A percentile compares a stretch with the other conserved stretches of the same genome.
Conservation (phyloP, 108 stramenopile genomes). For the Tribonema minus region DNA sequence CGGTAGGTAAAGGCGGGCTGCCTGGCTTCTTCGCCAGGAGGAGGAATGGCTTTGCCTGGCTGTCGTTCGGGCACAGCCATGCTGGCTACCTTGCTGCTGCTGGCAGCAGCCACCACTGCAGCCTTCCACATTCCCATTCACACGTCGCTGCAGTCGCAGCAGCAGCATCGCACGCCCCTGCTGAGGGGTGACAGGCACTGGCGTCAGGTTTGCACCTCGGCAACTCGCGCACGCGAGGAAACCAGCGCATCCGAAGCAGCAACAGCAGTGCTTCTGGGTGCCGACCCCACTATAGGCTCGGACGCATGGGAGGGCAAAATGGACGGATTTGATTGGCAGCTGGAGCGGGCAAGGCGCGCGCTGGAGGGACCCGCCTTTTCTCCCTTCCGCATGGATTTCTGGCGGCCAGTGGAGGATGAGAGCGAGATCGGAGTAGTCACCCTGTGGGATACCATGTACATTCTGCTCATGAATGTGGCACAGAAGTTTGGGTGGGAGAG, state of each 20-base stretch:
- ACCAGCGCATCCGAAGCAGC: background rate
- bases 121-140: too few species aligned
- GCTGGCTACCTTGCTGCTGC: too few species aligned
- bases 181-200: too few species aligned
- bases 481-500: slow-evolving; percentile 31
- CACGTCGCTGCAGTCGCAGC: too few species aligned
- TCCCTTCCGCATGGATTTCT: slow-evolving; percentile 49
- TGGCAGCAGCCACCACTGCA: too few species aligned
- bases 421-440: slow-evolving; percentile 1
- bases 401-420: slow-evolving; percentile 15
- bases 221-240: background rate
- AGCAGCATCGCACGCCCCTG: too few species aligned
- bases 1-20: too few species aligned
- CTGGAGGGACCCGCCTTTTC: slow-evolving; percentile 17
- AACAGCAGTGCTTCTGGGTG: background rate
- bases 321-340: slow-evolving; percentile 50
- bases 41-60: too few species aligned
- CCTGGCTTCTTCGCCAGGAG: too few species aligned
- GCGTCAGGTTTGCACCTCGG: background rate
- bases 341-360: slow-evolving; percentile 43
- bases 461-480: slow-evolving; percentile 28
- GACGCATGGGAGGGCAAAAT: slow-evolving; percentile 30
- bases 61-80: too few species aligned
- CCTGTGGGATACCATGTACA: slow-evolving; percentile 20
- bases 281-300: background rate